A percentile compares a stretch with the other conserved stretches of the same genome.
These are phyloP conservation scores for Zelonia costaricensis DNA, from an alignment of 208 protist species.

Conservation along the genomic window DNA sequence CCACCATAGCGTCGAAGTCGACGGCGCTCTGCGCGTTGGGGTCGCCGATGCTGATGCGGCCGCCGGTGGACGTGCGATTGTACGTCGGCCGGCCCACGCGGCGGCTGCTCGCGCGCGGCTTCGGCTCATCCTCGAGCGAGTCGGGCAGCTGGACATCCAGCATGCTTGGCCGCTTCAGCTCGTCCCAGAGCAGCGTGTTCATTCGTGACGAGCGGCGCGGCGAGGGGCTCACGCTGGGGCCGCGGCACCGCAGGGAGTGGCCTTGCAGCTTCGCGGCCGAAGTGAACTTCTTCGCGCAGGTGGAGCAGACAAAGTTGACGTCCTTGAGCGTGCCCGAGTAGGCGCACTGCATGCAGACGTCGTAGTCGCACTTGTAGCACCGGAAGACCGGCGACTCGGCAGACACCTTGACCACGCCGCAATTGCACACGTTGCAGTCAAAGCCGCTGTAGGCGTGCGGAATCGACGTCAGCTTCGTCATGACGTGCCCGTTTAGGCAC, in stretches of 20 bases:
- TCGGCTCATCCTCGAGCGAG: slow-evolving; percentile 9
- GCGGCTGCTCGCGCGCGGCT: slow-evolving; percentile 16
- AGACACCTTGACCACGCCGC: slow-evolving; percentile 73
- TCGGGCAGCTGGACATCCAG: slow-evolving; percentile 72
- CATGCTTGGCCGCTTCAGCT: slow-evolving; percentile 53
- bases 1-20: slow-evolving; percentile 58
- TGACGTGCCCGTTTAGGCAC: slow-evolving; percentile 86
- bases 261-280: slow-evolving; percentile 71
- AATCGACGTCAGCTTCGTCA: slow-evolving; percentile 87
- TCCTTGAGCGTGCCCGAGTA: slow-evolving; percentile 75
- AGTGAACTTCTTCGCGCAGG: slow-evolving; percentile 83
- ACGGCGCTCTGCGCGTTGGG: slow-evolving; percentile 48
- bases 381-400: slow-evolving; percentile 69
- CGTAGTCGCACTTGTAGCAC: slow-evolving; percentile 92
- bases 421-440: slow-evolving; percentile 90
- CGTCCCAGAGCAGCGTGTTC: slow-evolving; percentile 87
- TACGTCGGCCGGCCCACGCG: slow-evolving; percentile 50
- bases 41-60: slow-evolving; percentile 74
- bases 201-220: slow-evolving; percentile 77
- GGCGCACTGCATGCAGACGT: slow-evolving; percentile 83
- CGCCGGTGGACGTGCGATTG: slow-evolving; percentile 65
- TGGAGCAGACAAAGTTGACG: slow-evolving; percentile 86
- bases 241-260: slow-evolving; percentile 79
- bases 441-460: slow-evolving; percentile 86
- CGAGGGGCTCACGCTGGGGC: slow-evolving; percentile 74